These are phyloP conservation scores for Didymella keratinophila DNA, from an alignment of 2,329 filamentous ascomycete genomes.

Conservation along the genomic window DNA sequence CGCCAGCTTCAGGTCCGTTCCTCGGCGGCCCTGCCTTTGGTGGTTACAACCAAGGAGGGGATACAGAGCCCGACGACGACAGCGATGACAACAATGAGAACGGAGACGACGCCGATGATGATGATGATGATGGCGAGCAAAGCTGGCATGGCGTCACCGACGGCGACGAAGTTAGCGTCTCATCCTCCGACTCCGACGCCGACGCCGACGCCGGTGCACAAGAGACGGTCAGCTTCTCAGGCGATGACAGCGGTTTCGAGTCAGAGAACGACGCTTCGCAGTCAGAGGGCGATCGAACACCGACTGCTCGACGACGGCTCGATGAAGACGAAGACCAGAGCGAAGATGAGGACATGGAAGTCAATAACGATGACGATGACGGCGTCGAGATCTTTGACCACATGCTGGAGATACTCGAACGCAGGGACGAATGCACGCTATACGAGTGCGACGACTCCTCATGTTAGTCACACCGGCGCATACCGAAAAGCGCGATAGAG, in stretches of 20 bases:
- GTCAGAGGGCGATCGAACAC: constrained; percentile 21
- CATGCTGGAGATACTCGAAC: constrained; percentile 32
- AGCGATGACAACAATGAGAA: constrained; percentile 37
- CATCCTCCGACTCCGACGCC: constrained; percentile 21
- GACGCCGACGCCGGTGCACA: constrained; percentile 35
- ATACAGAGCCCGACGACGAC: constrained; percentile 47
- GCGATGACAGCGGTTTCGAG: constrained; percentile 47
- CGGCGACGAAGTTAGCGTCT: constrained; percentile 29
- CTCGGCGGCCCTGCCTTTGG: constrained; percentile 39
- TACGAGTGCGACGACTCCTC: constrained; percentile 18
- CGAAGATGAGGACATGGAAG: constrained; percentile 19
- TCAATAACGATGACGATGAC: constrained; percentile 13
- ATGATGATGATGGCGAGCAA: constrained; percentile 35
- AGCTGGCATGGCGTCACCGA: constrained; percentile 37
- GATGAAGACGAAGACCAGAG: constrained; percentile 23
- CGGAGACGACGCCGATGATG: constrained; percentile 38
- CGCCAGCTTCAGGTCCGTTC: constrained; percentile 67
- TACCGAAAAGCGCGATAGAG: background rate
- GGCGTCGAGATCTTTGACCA: constrained; percentile 33
- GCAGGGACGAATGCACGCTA: constrained; percentile 22
- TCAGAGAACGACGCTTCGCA: constrained; percentile 38
- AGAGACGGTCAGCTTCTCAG: constrained; percentile 43
- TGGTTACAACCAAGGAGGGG: constrained; percentile 39
- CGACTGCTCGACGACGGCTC: constrained; percentile 9
- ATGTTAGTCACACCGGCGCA: constrained; percentile 1